phyloP scores from a whole-genome alignment of 169 alveolate genomes.

The Plasmodium sp. region DNA sequence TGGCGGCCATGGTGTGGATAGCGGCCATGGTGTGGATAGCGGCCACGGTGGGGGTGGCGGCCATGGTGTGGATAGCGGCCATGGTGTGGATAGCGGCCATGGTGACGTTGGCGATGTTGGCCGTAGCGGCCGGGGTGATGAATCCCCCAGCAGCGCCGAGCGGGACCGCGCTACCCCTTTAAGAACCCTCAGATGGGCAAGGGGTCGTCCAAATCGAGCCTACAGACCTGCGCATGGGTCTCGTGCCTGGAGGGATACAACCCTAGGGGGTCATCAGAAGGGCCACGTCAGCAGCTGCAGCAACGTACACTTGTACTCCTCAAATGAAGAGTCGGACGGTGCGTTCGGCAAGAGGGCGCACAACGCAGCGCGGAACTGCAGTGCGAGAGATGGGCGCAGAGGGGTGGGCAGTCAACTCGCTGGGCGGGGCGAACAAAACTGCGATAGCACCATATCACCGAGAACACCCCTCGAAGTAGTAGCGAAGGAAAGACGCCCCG shows the following conservation, averaged over 20 bases:
- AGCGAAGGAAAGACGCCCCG: background rate
- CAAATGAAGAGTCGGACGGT: background rate
- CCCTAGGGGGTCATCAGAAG: background rate
- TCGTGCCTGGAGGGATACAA: background rate
- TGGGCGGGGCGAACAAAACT: background rate
- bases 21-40: no score
- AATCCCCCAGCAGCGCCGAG: background rate
- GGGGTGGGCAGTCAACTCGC: background rate
- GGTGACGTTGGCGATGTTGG: background rate
- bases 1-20: background rate
- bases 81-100: background rate
- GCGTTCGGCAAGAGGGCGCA: background rate
- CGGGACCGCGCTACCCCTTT: background rate
- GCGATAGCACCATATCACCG: background rate
- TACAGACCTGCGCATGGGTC: background rate
- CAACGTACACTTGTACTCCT: background rate
- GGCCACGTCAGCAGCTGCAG: background rate
- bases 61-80: no score
- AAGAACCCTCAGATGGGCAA: background rate
- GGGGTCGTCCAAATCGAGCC: background rate
- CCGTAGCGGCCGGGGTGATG: background rate
- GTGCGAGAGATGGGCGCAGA: background rate
- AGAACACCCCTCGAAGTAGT: background rate
- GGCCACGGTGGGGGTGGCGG: no score
- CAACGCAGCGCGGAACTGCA: background rate